Evolutionary conservation across 2,329 filamentous ascomycete genomes (phyloP).

Genomic region (Grosmannia serpens): DNA sequence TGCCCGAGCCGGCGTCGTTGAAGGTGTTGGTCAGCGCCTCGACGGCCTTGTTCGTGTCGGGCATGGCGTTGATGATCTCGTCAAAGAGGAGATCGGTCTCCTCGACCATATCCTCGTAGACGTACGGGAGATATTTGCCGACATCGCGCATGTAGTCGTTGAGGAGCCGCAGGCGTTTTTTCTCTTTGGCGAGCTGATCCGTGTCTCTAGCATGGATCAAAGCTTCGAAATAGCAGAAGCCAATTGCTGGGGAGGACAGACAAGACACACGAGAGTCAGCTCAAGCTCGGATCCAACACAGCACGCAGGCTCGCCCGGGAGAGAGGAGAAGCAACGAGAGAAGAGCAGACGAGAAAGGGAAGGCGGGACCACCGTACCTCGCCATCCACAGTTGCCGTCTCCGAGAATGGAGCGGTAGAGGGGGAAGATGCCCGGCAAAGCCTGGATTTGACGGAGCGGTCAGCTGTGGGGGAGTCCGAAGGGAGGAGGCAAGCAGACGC

Average conservation of each 20-base stretch:
- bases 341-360: not conserved
- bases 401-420: conserved; percentile 81
- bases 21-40: conserved; percentile 51
- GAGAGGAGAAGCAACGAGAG: not conserved
- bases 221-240: conserved; percentile 85
- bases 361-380: conserved; percentile 52
- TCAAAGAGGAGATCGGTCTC: conserved; percentile 59
- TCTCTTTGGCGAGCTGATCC: conserved; percentile 56
- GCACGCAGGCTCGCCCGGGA: too few relatives aligned
- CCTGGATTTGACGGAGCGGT: conserved; percentile 33
- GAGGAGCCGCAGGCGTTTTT: conserved; percentile 58
- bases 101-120: conserved; percentile 77
- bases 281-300: not conserved
- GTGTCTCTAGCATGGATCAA: conserved; percentile 58
- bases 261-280: not conserved
- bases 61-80: conserved; percentile 47
- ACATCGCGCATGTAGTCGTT: conserved; percentile 58
- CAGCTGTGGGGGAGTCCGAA: not conserved
- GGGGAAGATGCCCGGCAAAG: conserved; percentile 71
- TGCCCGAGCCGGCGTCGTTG: conserved; percentile 58
- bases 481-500: conserved; percentile 10
- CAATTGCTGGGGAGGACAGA: conserved; percentile 53
- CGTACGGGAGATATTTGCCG: conserved; percentile 57
- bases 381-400: conserved; percentile 95
- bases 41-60: conserved; percentile 45